These are phyloP conservation scores for Hawksworthiomyces lignivorus DNA, from an alignment of 2,329 filamentous ascomycete species.

Conservation along the genomic window DNA sequence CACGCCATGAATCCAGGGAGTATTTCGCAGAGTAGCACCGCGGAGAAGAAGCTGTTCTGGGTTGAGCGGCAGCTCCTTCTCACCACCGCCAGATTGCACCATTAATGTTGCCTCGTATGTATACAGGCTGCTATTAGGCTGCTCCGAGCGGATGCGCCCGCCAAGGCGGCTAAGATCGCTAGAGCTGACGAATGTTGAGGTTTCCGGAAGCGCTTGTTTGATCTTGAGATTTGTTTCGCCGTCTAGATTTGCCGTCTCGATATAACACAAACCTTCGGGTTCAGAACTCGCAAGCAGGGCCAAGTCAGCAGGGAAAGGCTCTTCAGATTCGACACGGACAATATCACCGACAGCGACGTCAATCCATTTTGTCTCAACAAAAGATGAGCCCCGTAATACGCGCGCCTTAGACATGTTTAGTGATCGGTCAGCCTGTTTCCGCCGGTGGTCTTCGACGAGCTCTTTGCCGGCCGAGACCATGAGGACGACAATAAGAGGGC, in stretches of 20 bases:
- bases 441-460: conserved; percentile 83
- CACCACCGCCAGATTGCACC: conserved; percentile 79
- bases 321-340: conserved; percentile 85
- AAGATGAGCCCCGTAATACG: conserved; percentile 74
- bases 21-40: conserved; percentile 90
- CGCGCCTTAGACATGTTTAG: conserved; percentile 83
- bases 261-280: conserved; percentile 95
- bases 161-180: conserved; percentile 78
- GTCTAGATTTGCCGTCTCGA: conserved; percentile 95
- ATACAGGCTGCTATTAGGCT: conserved; percentile 96
- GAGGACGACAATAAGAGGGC: conserved; percentile 81
- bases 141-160: conserved; percentile 84
- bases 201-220: conserved; percentile 94
- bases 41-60: conserved; percentile 90
- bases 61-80: conserved; percentile 83
- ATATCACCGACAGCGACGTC: conserved; percentile 90
- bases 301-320: conserved; percentile 89
- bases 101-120: conserved; percentile 96
- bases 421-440: conserved; percentile 76
- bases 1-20: conserved; percentile 91
- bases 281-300: conserved; percentile 91
- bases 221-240: conserved; percentile 98
- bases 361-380: conserved; percentile 87
- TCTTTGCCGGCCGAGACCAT: conserved; percentile 95
- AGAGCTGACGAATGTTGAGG: conserved; percentile 76